These are phyloP conservation scores for Stachybotrys chartarum DNA, from an alignment of 2,329 filamentous ascomycete genomes.

Conservation along the genomic window DNA sequence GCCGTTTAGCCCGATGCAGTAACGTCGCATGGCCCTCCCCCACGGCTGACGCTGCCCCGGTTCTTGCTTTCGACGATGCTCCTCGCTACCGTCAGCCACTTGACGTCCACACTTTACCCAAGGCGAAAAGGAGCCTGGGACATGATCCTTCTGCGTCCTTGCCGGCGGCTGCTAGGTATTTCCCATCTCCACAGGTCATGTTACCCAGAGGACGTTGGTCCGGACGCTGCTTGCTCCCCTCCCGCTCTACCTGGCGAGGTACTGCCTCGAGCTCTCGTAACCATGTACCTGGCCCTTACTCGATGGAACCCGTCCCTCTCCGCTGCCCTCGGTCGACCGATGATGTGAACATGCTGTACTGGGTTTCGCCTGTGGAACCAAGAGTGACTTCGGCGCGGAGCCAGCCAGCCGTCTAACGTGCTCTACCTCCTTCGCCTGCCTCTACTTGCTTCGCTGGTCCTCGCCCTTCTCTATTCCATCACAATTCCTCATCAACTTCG, in stretches of 20 bases:
- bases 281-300: not conserved
- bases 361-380: not conserved
- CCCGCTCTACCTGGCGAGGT: not conserved
- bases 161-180: too few relatives aligned
- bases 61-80: not conserved
- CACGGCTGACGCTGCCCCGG: not conserved
- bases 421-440: not conserved
- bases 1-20: conserved; percentile 15
- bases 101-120: not conserved
- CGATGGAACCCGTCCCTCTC: not conserved
- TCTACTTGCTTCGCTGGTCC: not conserved
- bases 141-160: not conserved
- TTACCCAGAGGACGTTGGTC: too few relatives aligned
- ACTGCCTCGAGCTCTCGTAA: not conserved
- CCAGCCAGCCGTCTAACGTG: not conserved
- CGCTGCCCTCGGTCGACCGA: not conserved
- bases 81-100: not conserved
- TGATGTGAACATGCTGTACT: not conserved
- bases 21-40: not conserved
- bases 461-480: not conserved
- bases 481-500: not conserved
- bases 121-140: not conserved
- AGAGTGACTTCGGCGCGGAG: not conserved
- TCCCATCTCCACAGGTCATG: too few relatives aligned
- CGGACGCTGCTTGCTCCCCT: not conserved